These are phyloP conservation scores for Aspergillus leporis DNA, from an alignment of 495 filamentous ascomycete species.

Conservation along the genomic window DNA sequence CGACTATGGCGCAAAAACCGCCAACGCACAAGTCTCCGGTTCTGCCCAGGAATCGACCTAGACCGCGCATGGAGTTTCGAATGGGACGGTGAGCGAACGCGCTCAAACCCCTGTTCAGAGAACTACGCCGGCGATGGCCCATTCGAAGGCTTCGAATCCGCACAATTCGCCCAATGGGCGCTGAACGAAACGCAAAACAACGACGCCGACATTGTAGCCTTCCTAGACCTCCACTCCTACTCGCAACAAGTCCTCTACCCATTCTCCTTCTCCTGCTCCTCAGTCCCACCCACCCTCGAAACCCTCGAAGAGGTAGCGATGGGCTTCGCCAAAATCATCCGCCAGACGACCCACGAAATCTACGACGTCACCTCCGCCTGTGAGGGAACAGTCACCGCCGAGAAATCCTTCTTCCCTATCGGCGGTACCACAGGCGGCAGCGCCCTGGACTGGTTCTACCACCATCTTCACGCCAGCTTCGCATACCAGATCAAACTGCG, in stretches of 20 bases:
- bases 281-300: conserved; percentile 79
- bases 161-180: conserved; percentile 77
- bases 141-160: conserved; percentile 82
- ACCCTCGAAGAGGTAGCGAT: conserved; percentile 88
- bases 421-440: conserved; percentile 67
- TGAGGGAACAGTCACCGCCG: conserved; percentile 64
- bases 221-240: conserved; percentile 93
- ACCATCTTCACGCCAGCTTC: conserved; percentile 76
- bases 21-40: conserved; percentile 76
- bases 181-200: conserved; percentile 75
- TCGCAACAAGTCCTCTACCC: conserved; percentile 94
- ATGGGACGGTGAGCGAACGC: conserved; percentile 70
- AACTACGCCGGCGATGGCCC: conserved; percentile 81
- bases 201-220: conserved; percentile 71
- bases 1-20: conserved; percentile 95
- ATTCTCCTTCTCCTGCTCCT: conserved; percentile 80
- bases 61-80: conserved; percentile 83
- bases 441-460: conserved; percentile 95
- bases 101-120: conserved; percentile 86
- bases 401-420: conserved; percentile 55
- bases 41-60: conserved; percentile 86
- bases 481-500: conserved; percentile 94
- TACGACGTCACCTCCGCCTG: conserved; percentile 88
- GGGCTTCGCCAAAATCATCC: conserved; percentile 87
- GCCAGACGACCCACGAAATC: conserved; percentile 66